These are phyloP conservation scores for Diaporthe aspalathi DNA, from an alignment of 2,329 filamentous ascomycete genomes.

Conservation along the genomic window DNA sequence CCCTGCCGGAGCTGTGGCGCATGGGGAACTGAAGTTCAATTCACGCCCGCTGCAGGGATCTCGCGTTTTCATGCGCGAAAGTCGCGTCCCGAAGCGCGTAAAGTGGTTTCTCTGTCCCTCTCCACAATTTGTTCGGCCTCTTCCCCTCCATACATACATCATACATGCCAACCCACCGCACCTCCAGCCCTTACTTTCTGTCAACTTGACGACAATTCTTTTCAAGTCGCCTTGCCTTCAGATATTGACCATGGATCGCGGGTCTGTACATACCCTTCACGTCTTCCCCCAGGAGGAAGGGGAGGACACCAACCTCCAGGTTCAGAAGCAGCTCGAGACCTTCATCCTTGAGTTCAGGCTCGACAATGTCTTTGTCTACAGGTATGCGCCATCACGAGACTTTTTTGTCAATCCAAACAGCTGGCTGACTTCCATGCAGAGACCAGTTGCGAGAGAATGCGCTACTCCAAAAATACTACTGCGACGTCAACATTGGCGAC, in stretches of 20 bases:
- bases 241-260: constrained; percentile 76
- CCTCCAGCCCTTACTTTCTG: constrained; percentile 4
- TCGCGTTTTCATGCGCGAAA: constrained; percentile 28
- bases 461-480: constrained; percentile 92
- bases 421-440: constrained; percentile 60
- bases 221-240: neutral
- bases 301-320: constrained; percentile 76
- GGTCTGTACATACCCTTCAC: constrained; percentile 86
- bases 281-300: constrained; percentile 77
- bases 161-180: constrained; percentile 20
- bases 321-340: constrained; percentile 84
- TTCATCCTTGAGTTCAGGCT: constrained; percentile 95
- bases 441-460: constrained; percentile 97
- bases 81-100: constrained; percentile 27
- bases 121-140: constrained; percentile 27
- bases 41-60: constrained; percentile 8
- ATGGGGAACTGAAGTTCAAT: neutral
- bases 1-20: constrained; percentile 19
- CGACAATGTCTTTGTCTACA: constrained; percentile 94
- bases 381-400: constrained; percentile 62
- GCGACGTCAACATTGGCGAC: constrained; percentile 95
- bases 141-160: constrained; percentile 17
- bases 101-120: constrained; percentile 28
- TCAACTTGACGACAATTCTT: neutral
- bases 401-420: accelerated